Evolutionary conservation across 306 rosid species (phyloP).

Genomic region (Aeschynomene evenia): DNA sequence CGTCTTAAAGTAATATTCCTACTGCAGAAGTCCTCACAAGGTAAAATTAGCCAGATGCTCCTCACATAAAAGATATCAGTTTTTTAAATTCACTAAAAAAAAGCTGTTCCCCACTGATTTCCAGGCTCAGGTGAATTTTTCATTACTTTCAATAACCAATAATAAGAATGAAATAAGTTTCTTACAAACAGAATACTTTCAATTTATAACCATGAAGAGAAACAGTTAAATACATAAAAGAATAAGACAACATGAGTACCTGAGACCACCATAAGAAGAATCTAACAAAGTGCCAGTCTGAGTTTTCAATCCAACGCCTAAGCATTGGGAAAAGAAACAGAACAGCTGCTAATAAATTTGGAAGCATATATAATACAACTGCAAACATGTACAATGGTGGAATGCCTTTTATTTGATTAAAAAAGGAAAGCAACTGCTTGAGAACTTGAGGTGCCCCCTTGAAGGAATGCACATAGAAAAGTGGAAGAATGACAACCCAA

Average conservation of each 20-base stretch:
- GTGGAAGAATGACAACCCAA: conserved; percentile 84
- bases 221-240: neutral
- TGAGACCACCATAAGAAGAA: conserved; percentile 99
- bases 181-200: conserved; percentile 3
- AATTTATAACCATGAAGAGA: conserved; percentile 11
- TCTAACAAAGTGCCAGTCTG: conserved; percentile 94
- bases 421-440: conserved; percentile 56
- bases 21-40: neutral
- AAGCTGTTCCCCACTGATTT: conserved; percentile 23
- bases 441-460: conserved; percentile 41
- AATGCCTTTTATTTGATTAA: conserved; percentile 54
- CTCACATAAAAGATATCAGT: conserved; percentile 13
- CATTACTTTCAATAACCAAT: conserved; percentile 14
- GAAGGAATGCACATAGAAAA: conserved; percentile 65
- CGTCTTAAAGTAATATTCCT: neutral
- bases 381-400: conserved; percentile 78
- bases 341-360: conserved; percentile 73
- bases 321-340: conserved; percentile 94
- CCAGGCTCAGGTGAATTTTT: neutral
- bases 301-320: conserved; percentile 97
- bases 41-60: neutral
- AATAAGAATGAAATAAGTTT: conserved; percentile 12
- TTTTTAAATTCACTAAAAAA: neutral
- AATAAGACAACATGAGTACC: conserved; percentile 52
- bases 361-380: conserved; percentile 75